Base-by-base conservation (phyloP, 495 filamentous ascomycete species). In the Penicillium macrosclerotiorum region DNA sequence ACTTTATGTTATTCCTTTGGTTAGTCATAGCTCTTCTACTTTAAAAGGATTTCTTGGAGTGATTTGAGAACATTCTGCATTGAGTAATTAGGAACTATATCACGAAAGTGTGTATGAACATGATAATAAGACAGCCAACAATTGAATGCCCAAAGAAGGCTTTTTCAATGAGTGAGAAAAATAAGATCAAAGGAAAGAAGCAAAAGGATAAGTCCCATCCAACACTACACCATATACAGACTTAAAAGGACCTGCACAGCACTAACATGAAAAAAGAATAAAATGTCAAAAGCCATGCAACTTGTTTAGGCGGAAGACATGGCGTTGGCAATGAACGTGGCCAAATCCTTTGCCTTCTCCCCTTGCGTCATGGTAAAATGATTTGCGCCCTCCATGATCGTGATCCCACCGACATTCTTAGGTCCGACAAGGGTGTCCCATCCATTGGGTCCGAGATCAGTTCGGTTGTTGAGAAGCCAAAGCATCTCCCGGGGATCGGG, bases 401-500 rank as follows among this genome's bases (percentile, higher is more conserved):
- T 65, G 25, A 69, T 84, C 78, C 68, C 90, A 73, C 63, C 62
- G 53, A 90, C 79, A 60, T 88, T 88, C 45, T 80, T 64, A 9
- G 67, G 47, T 25, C 84, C 84, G 19, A 89, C 67, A 16, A 87
- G 81, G 42, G 86, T 82, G 47, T 86, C 86, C 89, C 89, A 95
- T 29, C 81, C 76, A 64, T 90, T 88, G 31, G 84, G 79, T 8
- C 84, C 82, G 47, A 95, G 88, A 58, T 90, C 83, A 0, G 82
- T 80, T 30, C 86, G 74, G 68, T 92, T 86, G 60, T 89, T 81
- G 4, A 92, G 71, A 19, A 94, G 68, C 82, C 88, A 94, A 45
- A 80, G 68, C 58, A 88, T 88, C 67, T 92, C 77, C 7, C 63
- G 53, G 2, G 65, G 65, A 45, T 72, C 68, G 6, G 59, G 49